Evolutionary conservation across 2,329 filamentous ascomycete species (phyloP).

Genomic region (Epichloe sp.): DNA sequence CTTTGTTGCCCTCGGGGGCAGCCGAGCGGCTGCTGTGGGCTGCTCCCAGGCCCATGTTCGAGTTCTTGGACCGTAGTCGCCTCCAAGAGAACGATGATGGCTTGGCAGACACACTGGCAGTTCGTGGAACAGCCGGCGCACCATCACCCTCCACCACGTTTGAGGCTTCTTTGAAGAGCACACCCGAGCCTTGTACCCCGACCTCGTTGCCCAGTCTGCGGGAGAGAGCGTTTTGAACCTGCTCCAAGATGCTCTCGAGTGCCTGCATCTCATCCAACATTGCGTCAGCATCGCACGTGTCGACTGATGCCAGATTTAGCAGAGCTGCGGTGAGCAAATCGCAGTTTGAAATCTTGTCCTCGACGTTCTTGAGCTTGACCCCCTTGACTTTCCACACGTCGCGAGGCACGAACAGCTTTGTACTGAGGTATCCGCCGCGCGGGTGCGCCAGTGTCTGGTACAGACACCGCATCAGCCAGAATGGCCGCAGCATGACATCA

Average conservation of each 20-base stretch:
- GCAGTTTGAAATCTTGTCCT: conserved; percentile 88
- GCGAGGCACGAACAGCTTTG: conserved; percentile 78
- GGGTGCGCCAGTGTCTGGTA: conserved; percentile 89
- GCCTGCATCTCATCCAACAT: conserved; percentile 89
- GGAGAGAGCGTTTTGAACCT: conserved; percentile 60
- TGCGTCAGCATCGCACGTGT: conserved; percentile 82
- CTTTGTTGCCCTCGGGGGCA: conserved; percentile 15
- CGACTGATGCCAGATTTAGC: conserved; percentile 67
- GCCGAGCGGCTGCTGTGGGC: conserved; percentile 27
- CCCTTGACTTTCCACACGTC: conserved; percentile 92
- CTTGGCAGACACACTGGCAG: conserved; percentile 56
- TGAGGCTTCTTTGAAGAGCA: conserved; percentile 61
- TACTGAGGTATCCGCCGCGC: conserved; percentile 82
- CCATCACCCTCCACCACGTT: conserved; percentile 32
- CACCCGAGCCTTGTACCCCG: conserved; percentile 60
- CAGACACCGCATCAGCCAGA: conserved; percentile 93
- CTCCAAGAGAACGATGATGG: conserved; percentile 67
- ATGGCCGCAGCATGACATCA: conserved; percentile 79
- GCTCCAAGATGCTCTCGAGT: conserved; percentile 73
- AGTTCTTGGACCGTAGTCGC: conserved; percentile 80
- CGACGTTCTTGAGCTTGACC: conserved; percentile 79
- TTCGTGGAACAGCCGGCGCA: conserved; percentile 32
- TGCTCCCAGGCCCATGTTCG: conserved; percentile 45
- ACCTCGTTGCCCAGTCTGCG: conserved; percentile 92
- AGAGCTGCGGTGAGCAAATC: conserved; percentile 84